These are phyloP conservation scores for Streptanthus diversifolius DNA, from an alignment of 345 rosid genomes.

Conservation along the genomic window DNA sequence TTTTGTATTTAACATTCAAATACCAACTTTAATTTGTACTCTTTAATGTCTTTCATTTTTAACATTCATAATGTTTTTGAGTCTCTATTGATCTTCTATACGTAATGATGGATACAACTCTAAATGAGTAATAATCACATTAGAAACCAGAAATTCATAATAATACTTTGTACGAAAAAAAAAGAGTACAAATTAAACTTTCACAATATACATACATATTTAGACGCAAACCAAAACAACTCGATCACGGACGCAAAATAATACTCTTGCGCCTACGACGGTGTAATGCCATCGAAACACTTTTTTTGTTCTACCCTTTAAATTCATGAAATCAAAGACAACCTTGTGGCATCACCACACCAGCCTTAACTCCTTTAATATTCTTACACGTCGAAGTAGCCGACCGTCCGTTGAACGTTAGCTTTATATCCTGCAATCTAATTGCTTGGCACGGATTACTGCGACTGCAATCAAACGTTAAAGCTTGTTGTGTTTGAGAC, in stretches of 20 bases:
- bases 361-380: constrained; percentile 46
- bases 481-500: constrained; percentile 49
- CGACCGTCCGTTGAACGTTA: constrained; percentile 39
- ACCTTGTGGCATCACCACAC: constrained; percentile 41
- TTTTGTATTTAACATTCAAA: constrained; percentile 24
- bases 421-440: constrained; percentile 46
- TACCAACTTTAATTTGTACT: background rate
- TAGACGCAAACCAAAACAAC: constrained; percentile 10
- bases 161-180: background rate
- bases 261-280: constrained; percentile 22
- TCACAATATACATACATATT: background rate
- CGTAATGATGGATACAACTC: background rate
- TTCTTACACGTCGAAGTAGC: constrained; percentile 51
- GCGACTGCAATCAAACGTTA: constrained; percentile 57
- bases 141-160: background rate
- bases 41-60: background rate
- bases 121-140: background rate
- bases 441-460: constrained; percentile 53
- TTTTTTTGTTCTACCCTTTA: background rate
- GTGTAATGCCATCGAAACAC: constrained; percentile 13
- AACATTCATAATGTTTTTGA: background rate
- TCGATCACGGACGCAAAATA: constrained; percentile 29
- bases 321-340: constrained; percentile 35
- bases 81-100: background rate
- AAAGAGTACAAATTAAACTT: background rate